Evolutionary conservation across 2,329 filamentous ascomycete species (phyloP).

Genomic region (Penicillium sp.): DNA sequence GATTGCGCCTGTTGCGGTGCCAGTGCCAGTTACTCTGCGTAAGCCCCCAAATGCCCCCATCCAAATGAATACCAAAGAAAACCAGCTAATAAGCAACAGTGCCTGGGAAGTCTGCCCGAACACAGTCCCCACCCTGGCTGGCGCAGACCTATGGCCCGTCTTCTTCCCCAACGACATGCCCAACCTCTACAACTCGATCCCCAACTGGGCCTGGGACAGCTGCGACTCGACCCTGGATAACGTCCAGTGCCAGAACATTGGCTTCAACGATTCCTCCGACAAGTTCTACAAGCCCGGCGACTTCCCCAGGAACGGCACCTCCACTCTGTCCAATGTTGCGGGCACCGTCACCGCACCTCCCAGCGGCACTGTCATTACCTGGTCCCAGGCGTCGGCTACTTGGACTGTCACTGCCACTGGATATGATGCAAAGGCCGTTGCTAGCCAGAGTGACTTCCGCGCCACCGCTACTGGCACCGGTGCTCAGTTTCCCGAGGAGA

Average conservation of each 20-base stretch:
- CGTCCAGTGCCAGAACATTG: slow-evolving; percentile 19
- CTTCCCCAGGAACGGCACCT: slow-evolving; percentile 29
- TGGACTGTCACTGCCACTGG: slow-evolving; percentile 39
- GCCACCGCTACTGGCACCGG: slow-evolving; percentile 16
- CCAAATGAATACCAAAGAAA: not conserved
- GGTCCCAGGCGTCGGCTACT: slow-evolving; percentile 32
- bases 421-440: slow-evolving; percentile 22
- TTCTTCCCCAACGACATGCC: slow-evolving; percentile 22
- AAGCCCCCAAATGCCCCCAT: slow-evolving; percentile 4
- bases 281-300: slow-evolving; percentile 25
- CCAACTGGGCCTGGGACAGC: slow-evolving; percentile 20
- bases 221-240: slow-evolving; percentile 19
- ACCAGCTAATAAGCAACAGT: slow-evolving; percentile 10
- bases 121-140: slow-evolving; percentile 24
- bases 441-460: slow-evolving; percentile 13
- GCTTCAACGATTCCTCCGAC: slow-evolving; percentile 16
- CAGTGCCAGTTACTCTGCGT: slow-evolving; percentile 38
- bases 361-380: slow-evolving; percentile 35
- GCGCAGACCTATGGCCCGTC: slow-evolving; percentile 18
- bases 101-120: slow-evolving; percentile 34
- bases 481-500: slow-evolving; percentile 7
- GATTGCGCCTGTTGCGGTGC: slow-evolving; percentile 38
- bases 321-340: slow-evolving; percentile 28
- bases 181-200: slow-evolving; percentile 18
- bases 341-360: slow-evolving; percentile 36